These are phyloP conservation scores for Arthrobotrys megalospora DNA, from an alignment of 2,329 filamentous ascomycete species.

Conservation along the genomic window DNA sequence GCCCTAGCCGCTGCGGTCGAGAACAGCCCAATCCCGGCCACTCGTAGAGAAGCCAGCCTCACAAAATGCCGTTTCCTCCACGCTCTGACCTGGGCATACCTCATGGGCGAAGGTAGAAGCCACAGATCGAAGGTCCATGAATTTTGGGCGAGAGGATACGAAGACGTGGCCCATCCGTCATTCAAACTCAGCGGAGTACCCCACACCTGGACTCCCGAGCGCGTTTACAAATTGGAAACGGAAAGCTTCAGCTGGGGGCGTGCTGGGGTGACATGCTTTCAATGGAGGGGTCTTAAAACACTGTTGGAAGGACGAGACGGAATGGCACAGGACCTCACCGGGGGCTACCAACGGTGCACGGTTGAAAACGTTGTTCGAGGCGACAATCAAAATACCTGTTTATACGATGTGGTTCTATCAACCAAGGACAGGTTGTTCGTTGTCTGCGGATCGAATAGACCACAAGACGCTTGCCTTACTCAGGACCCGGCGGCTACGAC, in stretches of 20 bases:
- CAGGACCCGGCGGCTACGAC: not conserved
- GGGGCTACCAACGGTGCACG: not conserved
- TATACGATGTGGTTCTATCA: conserved; percentile 1
- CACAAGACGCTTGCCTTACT: not conserved
- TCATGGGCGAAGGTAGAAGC: not conserved
- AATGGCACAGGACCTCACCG: too few species aligned
- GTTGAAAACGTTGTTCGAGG: not conserved
- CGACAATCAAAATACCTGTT: not conserved
- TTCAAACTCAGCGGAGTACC: not conserved
- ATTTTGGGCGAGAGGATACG: not conserved
- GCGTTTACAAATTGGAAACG: not conserved
- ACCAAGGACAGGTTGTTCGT: not conserved
- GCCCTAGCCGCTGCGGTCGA: too few species aligned
- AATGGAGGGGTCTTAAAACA: not conserved
- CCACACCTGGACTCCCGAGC: too few species aligned
- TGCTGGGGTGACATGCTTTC: not conserved
- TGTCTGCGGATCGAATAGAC: conserved; percentile 4
- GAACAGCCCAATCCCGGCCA: too few species aligned
- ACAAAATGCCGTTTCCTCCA: not conserved
- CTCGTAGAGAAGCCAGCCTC: too few species aligned
- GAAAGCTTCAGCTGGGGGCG: not conserved
- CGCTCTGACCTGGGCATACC: not conserved
- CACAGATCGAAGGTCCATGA: not conserved
- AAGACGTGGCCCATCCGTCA: not conserved
- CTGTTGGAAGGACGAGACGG: not conserved